Evolutionary conservation across 2,329 filamentous ascomycete genomes (phyloP).

Genomic region (Sarocladium oryzae): DNA sequence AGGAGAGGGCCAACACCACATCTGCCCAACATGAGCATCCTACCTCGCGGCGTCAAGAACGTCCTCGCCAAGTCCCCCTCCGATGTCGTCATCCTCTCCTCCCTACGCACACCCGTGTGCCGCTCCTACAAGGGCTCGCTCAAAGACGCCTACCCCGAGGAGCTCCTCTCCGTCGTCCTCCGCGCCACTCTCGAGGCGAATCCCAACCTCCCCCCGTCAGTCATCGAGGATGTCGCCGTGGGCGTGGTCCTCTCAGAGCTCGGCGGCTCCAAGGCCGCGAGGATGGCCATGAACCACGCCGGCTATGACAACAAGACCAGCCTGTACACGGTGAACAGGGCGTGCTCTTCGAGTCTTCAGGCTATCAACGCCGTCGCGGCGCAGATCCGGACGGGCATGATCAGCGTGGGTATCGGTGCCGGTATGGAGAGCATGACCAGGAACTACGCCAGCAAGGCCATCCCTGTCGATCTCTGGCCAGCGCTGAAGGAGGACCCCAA

Average conservation of each 20-base stretch:
- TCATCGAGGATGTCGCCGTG: slow-evolving; percentile 72
- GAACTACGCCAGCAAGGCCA: slow-evolving; percentile 81
- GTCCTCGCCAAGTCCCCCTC: slow-evolving; percentile 72
- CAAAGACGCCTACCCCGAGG: slow-evolving; percentile 85
- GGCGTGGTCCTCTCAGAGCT: slow-evolving; percentile 89
- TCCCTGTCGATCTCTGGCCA: slow-evolving; percentile 76
- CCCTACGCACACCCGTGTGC: slow-evolving; percentile 83
- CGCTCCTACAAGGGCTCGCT: slow-evolving; percentile 77
- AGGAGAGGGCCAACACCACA: no score
- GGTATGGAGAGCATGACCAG: slow-evolving; percentile 96
- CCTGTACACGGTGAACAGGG: slow-evolving; percentile 84
- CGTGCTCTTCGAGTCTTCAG: slow-evolving; percentile 73
- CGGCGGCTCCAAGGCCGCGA: slow-evolving; percentile 81
- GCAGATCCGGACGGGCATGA: slow-evolving; percentile 66
- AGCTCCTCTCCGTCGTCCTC: slow-evolving; percentile 67
- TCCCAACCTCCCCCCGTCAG: slow-evolving; percentile 65
- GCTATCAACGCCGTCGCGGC: slow-evolving; percentile 69
- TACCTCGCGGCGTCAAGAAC: slow-evolving; percentile 23
- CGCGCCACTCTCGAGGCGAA: slow-evolving; percentile 46
- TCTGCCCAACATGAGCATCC: slow-evolving; percentile 4
- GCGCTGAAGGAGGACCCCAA: slow-evolving; percentile 57
- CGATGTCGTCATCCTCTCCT: slow-evolving; percentile 83
- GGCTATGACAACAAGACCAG: slow-evolving; percentile 66
- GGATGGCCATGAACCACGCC: slow-evolving; percentile 83
- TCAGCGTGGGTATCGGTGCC: slow-evolving; percentile 70